Conservation (phyloP, 1,284 basidiomycete species). For the Clitocybe nebularis region DNA sequence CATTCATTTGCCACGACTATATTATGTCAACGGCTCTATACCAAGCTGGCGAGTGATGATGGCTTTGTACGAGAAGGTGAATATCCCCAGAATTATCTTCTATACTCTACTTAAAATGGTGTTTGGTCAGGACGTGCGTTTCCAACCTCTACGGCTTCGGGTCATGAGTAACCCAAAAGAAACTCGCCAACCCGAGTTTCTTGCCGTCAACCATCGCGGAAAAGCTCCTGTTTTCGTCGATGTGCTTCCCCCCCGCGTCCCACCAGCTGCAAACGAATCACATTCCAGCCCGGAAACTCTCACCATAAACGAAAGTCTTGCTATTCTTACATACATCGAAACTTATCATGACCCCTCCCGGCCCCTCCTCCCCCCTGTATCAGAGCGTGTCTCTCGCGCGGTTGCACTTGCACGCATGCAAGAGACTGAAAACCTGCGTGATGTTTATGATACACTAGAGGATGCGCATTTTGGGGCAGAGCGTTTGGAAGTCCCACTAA, state of each 20-base stretch:
- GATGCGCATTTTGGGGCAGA: slow-evolving; percentile 20
- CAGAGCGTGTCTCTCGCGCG: slow-evolving; percentile 14
- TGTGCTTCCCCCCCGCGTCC: slow-evolving; percentile 1
- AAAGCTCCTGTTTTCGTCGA: slow-evolving; percentile 22
- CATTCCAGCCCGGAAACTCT: slow-evolving; percentile 1
- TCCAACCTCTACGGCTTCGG: slow-evolving; percentile 7
- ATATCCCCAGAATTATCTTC: neutral
- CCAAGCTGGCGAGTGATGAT: slow-evolving; percentile 24
- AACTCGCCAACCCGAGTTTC: slow-evolving; percentile 20
- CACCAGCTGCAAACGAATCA: neutral
- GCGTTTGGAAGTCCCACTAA: slow-evolving; percentile 9
- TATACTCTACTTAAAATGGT: too few species aligned
- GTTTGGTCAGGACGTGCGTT: slow-evolving; percentile 6
- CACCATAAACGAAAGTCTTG: slow-evolving; percentile 23
- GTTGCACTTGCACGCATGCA: slow-evolving; percentile 18
- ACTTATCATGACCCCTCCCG: slow-evolving; percentile 15
- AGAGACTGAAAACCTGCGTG: slow-evolving; percentile 23
- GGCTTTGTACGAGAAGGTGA: slow-evolving; percentile 23
- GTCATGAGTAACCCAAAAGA: slow-evolving; percentile 22
- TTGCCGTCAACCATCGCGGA: slow-evolving; percentile 23
- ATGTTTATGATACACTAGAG: slow-evolving; percentile 20
- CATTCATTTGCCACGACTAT: slow-evolving; percentile 14
- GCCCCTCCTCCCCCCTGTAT: slow-evolving; percentile 19
- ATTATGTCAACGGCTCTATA: slow-evolving; percentile 25
- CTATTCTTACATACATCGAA: slow-evolving; percentile 24